phyloP scores from a whole-genome alignment of 192 early-diverging fungal genomes.

The Coemansia umbellata region DNA sequence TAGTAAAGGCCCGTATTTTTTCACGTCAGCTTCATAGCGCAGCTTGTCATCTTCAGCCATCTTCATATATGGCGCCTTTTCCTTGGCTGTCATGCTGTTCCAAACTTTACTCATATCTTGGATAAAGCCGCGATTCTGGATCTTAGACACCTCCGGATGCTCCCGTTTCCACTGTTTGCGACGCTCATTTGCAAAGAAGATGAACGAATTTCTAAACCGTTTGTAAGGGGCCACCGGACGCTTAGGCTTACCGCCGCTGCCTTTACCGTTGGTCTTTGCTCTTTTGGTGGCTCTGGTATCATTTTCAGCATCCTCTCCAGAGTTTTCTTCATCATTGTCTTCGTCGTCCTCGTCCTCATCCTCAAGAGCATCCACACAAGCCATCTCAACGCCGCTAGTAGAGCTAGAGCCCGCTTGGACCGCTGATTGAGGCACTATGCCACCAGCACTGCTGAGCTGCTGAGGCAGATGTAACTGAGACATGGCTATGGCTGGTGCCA shows the following conservation, averaged over 20 bases:
- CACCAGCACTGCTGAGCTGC: not conserved
- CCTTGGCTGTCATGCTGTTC: constrained; percentile 32
- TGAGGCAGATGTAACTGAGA: constrained; percentile 10
- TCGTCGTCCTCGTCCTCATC: constrained; percentile 25
- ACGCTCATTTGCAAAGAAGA: constrained; percentile 49
- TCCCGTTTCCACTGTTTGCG: constrained; percentile 36
- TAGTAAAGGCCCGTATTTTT: constrained; percentile 31
- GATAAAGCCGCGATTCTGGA: constrained; percentile 48
- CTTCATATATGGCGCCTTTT: constrained; percentile 35
- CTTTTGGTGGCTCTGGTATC: not conserved
- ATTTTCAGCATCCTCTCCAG: constrained; percentile 1
- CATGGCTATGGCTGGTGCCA: not conserved
- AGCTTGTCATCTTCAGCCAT: constrained; percentile 48
- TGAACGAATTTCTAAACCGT: constrained; percentile 51
- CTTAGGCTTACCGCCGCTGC: constrained; percentile 3
- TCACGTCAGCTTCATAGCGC: constrained; percentile 46
- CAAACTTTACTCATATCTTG: constrained; percentile 47
- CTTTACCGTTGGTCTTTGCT: not conserved
- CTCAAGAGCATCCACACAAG: not conserved
- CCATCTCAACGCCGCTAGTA: not conserved
- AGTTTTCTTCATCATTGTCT: constrained; percentile 13
- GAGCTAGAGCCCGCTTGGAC: too few relatives aligned
- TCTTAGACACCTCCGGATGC: constrained; percentile 31
- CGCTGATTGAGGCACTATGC: too few relatives aligned
- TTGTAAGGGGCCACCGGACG: constrained; percentile 30